Evolutionary conservation across 805 yeast species (phyloP), one percentile per base, ranked within the genome.

Genomic region (Kockiozyma suomiensis): DNA sequence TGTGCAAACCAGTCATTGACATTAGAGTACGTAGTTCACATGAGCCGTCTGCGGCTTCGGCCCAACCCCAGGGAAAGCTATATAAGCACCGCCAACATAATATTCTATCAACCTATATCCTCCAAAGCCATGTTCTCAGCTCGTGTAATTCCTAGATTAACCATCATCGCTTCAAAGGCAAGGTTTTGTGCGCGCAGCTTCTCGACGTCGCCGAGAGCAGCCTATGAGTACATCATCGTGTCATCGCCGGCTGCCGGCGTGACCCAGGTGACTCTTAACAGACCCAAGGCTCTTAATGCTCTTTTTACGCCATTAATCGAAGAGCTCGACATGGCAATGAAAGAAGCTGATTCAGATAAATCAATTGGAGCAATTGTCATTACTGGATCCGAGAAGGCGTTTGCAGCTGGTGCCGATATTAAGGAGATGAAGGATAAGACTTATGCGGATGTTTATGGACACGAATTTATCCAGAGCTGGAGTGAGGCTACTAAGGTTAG

Each of bases 371-470:
- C 83, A 5, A 78, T 78, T 42, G 81, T 81, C 13, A 56, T 81
- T 35, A 79, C 83, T 12, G 84, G 84, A 0, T 69, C 70, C 42
- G 75, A 75, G 57, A 71, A 69, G 59, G 83, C 82, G 2, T 81
- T 81, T 65, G 84, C 84, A 12, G 83, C 84, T 7, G 84, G 84
- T 17, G 84, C 84, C 12, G 84, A 81, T 65, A 81, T 81, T 71
- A 79, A 79, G 69, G 81, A 80, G 69, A 79, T 81, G 82, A 70
- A 74, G 64, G 69, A 70, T 65, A 67, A 72, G 64, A 69, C 75
- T 0, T 72, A 75, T 37, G 75, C 77, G 32, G 74, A 73, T 21
- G 78, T 75, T 12, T 69, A 70, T 28, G 72, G 71, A 50, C 61
- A 62, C 38, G 72, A 75, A 62, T 77, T 75, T 66, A 72, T 79